phyloP scores from a whole-genome alignment of 2,329 filamentous ascomycete genomes.

The Verticillium nubilum region DNA sequence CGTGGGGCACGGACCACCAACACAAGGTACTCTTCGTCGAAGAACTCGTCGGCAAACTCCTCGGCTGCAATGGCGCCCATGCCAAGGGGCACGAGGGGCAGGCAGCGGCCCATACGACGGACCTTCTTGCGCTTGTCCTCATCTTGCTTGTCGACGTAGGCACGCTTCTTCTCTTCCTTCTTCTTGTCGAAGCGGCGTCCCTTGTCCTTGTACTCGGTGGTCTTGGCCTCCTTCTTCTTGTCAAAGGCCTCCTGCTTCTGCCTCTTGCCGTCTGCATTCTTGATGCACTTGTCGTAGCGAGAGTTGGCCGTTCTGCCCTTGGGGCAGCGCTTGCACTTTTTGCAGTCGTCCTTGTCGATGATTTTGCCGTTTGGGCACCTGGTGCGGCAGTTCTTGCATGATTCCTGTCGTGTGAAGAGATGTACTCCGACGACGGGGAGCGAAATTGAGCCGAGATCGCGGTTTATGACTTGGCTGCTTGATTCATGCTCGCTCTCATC shows the following conservation, averaged over 20 bases:
- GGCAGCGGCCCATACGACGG: neutral
- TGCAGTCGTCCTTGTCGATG: neutral
- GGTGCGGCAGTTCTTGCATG: neutral
- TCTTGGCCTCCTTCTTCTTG: neutral
- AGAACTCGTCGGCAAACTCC: neutral
- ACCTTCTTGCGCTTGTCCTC: slow-evolving; percentile 1
- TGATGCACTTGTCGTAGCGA: neutral
- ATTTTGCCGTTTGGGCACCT: neutral
- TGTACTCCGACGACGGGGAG: neutral
- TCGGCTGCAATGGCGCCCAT: neutral
- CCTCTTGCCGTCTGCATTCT: neutral
- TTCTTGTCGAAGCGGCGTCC: neutral
- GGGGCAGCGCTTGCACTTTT: neutral
- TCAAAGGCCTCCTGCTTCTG: neutral
- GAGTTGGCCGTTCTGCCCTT: neutral
- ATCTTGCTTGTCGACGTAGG: neutral
- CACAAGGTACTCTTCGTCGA: neutral
- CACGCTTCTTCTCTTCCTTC: neutral
- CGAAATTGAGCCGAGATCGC: neutral
- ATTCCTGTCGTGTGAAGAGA: neutral
- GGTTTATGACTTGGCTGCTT: neutral
- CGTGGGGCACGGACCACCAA: too few relatives aligned
- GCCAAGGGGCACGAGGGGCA: neutral
- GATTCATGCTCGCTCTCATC: neutral
- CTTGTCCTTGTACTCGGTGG: neutral